A percentile compares a stretch with the other conserved stretches of the same genome.
Conservation (phyloP, 305 asterid species). For the Rubia tinctorum region DNA sequence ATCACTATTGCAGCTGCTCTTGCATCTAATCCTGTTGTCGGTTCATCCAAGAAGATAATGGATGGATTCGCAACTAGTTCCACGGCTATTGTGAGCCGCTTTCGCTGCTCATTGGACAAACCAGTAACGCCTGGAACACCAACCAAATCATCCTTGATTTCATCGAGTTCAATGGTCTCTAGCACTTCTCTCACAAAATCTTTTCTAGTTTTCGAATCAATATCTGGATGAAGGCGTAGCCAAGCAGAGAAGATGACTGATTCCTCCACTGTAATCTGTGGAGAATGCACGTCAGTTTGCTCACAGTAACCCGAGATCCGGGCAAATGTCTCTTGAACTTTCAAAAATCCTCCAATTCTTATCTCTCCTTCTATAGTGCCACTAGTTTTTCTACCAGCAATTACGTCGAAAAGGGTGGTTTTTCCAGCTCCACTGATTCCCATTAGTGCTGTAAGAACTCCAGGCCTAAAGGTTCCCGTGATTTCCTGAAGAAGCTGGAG, state of each 20-base stretch:
- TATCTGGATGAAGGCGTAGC: conserved; percentile 11
- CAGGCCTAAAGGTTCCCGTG: conserved; percentile 33
- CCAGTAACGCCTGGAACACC: conserved; percentile 72
- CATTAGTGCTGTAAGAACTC: conserved; percentile 24
- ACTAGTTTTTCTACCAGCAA: conserved; percentile 34
- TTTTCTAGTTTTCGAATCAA: conserved; percentile 23
- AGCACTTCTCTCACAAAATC: conserved; percentile 72
- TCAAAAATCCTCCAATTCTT: conserved; percentile 30
- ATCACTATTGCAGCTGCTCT: conserved; percentile 81
- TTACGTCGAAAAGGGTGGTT: conserved; percentile 40
- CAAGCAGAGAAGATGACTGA: conserved; percentile 7
- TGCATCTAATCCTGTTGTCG: conserved; percentile 82
- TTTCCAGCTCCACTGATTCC: conserved; percentile 38
- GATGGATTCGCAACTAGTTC: conserved; percentile 84
- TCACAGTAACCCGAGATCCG: conserved; percentile 5
- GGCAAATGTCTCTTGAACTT: conserved; percentile 34
- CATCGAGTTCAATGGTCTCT: conserved; percentile 70
- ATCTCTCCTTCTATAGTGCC: conserved; percentile 33
- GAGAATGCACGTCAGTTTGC: conserved; percentile 5
- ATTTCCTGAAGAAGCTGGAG: conserved; percentile 32
- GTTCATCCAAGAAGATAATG: conserved; percentile 77
- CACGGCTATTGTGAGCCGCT: conserved; percentile 76
- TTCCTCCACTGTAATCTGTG: conserved; percentile 3
- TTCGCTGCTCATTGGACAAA: conserved; percentile 76
- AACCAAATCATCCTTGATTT: conserved; percentile 58